Evolutionary conservation across 345 rosid species (phyloP), one percentile per base, ranked within the genome.

Genomic region (Acer saccharum): DNA sequence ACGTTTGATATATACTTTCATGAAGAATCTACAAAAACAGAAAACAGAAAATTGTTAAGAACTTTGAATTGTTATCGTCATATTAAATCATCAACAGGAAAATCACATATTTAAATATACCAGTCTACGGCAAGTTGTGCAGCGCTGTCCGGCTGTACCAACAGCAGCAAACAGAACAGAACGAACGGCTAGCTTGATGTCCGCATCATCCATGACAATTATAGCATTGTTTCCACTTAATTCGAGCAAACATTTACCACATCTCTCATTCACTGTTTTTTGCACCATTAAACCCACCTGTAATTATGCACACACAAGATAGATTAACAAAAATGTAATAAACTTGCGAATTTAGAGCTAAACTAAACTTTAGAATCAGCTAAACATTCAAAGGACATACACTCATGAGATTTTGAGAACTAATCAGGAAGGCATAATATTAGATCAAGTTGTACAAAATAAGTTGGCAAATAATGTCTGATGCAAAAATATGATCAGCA

Each of bases 61-160:
- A 69, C n/a, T 11, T 29, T 63, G 44, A 0, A 13, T 35, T 10
- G 55, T 57, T 10, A n/a, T 48, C 44, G 52, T 7, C 57, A 39
- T 32, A 71, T 48, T 10, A 64, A 62, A 77, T 32, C 65, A 72
- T 20, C 63, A 82, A 25, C 60, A 55, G 57, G 72, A 80, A 69
- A 75, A 79, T 46, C 14, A 17, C 41, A 44, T 20, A 17, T n/a
- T 66, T 27, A 17, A 32, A 35, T 20, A 23, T 92, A 96, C 98
- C 98, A 96, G 99, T 80, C 99, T 88, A 83, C 98, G 99, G 81
- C 98, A 94, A 71, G 99, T 92, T 77, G 99, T 94, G 90, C 98
- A 94, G 76, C 99, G 94, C 74, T 94, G 99, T 60, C 98, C 98
- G 85, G 98, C 98, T 12, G 98, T 97, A 77, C 99, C 99, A 68